Evolutionary conservation across 176 grass and related monocot species (phyloP).

Genomic region (Juncus effusus): DNA sequence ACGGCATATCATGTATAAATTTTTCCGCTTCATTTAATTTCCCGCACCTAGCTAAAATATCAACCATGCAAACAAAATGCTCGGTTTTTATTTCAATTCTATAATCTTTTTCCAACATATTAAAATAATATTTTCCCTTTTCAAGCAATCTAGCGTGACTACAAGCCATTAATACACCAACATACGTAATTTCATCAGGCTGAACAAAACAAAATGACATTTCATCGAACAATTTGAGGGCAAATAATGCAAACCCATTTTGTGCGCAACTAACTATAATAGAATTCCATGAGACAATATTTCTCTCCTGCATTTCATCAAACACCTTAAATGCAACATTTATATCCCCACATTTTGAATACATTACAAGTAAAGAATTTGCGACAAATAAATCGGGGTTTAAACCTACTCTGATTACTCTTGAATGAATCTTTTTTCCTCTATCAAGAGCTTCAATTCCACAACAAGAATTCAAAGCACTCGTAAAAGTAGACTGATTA

Average conservation of each 20-base stretch:
- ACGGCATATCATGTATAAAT: slow-evolving; percentile 44
- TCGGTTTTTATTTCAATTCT: slow-evolving; percentile 43
- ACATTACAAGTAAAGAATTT: slow-evolving; percentile 63
- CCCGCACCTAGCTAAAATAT: slow-evolving; percentile 49
- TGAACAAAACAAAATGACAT: slow-evolving; percentile 34
- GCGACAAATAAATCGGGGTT: slow-evolving; percentile 47
- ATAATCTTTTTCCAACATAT: slow-evolving; percentile 32
- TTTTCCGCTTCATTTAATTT: slow-evolving; percentile 55
- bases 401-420: slow-evolving; percentile 34
- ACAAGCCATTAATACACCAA: slow-evolving; percentile 59
- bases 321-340: slow-evolving; percentile 41
- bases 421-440: slow-evolving; percentile 53
- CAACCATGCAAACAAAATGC: slow-evolving; percentile 67
- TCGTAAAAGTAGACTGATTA: slow-evolving; percentile 48
- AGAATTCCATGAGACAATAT: slow-evolving; percentile 65
- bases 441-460: slow-evolving; percentile 47
- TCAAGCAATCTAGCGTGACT: slow-evolving; percentile 51
- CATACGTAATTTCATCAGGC: slow-evolving; percentile 52
- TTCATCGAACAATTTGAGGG: slow-evolving; percentile 43
- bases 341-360: slow-evolving; percentile 69
- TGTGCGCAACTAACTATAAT: slow-evolving; percentile 58
- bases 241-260: slow-evolving; percentile 42
- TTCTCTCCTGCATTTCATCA: slow-evolving; percentile 36
- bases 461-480: slow-evolving; percentile 44
- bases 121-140: slow-evolving; percentile 39